Conservation (phyloP, 106 monocot species). For the Amphibolis antarctica region DNA sequence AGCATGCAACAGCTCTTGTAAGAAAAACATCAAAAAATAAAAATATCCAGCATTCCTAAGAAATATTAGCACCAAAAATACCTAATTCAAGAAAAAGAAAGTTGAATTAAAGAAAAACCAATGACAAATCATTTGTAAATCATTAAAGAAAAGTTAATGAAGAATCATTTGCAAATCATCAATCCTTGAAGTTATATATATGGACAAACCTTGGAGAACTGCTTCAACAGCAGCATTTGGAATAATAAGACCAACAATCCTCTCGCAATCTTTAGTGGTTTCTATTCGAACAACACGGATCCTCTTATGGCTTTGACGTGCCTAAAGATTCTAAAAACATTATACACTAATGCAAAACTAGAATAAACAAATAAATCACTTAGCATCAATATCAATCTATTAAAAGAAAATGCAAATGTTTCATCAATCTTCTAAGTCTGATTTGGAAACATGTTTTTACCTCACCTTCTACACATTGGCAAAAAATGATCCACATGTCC, state of each 20-base stretch:
- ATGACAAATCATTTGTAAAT: neutral
- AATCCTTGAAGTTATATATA: neutral
- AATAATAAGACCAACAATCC: conserved; percentile 77
- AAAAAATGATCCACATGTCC: too few species aligned
- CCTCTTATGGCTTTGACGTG: conserved; percentile 67
- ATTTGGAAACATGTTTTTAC: too few species aligned
- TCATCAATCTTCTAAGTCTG: too few species aligned
- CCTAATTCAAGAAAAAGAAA: neutral
- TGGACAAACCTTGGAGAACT: conserved; percentile 68
- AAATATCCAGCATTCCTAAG: neutral
- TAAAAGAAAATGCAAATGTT: too few species aligned
- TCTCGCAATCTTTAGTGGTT: conserved; percentile 50
- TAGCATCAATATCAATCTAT: too few species aligned
- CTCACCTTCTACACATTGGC: too few species aligned
- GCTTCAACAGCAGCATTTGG: conserved; percentile 83
- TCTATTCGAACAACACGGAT: conserved; percentile 75
- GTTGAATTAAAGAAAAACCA: neutral
- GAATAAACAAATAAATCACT: too few species aligned
- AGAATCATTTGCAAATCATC: neutral
- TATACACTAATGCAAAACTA: neutral
- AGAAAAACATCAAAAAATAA: too few species aligned
- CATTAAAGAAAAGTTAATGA: neutral
- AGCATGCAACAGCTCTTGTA: too few species aligned
- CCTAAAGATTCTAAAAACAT: conserved; percentile 25
- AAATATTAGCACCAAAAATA: neutral